Conservation (phyloP, 2,329 filamentous ascomycete species). For the Clarireedia homoeocarpa region DNA sequence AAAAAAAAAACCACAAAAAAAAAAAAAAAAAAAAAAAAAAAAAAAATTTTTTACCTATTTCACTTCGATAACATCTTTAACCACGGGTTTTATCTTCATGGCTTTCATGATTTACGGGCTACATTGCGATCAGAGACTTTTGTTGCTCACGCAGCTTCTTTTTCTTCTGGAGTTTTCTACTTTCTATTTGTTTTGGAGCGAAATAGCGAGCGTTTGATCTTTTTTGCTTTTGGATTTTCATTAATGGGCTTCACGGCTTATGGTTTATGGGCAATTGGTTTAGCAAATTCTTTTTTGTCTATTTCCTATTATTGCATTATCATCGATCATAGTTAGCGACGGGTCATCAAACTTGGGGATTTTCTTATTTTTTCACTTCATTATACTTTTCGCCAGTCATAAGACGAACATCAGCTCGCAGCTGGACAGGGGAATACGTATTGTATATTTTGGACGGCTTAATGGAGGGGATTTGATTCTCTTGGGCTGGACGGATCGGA, state of each 20-base stretch:
- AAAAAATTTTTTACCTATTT: not conserved
- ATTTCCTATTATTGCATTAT: conserved; percentile 5
- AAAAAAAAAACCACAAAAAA: too few species aligned
- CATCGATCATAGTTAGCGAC: conserved; percentile 12
- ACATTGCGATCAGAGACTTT: conserved; percentile 32
- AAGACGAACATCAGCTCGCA: conserved; percentile 9
- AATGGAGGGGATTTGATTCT: conserved; percentile 3
- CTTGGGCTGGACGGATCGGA: conserved; percentile 6
- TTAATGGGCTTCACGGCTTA: conserved; percentile 23
- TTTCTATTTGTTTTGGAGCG: conserved; percentile 23
- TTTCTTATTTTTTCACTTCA: conserved; percentile 5
- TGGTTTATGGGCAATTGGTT: conserved; percentile 3
- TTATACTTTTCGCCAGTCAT: conserved; percentile 3
- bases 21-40: too few species aligned
- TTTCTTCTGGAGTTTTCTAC: conserved; percentile 14
- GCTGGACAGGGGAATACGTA: conserved; percentile 9
- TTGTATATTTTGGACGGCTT: conserved; percentile 6
- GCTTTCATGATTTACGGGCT: conserved; percentile 20
- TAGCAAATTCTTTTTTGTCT: conserved; percentile 4
- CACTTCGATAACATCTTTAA: conserved; percentile 6
- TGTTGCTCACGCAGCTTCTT: conserved; percentile 41
- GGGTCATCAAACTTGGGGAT: conserved; percentile 8
- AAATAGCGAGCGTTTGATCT: conserved; percentile 22
- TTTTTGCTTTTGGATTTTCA: conserved; percentile 30
- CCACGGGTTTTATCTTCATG: conserved; percentile 11